phyloP scores from a whole-genome alignment of 2,329 filamentous ascomycete species.

The Cytospora schulzeri region DNA sequence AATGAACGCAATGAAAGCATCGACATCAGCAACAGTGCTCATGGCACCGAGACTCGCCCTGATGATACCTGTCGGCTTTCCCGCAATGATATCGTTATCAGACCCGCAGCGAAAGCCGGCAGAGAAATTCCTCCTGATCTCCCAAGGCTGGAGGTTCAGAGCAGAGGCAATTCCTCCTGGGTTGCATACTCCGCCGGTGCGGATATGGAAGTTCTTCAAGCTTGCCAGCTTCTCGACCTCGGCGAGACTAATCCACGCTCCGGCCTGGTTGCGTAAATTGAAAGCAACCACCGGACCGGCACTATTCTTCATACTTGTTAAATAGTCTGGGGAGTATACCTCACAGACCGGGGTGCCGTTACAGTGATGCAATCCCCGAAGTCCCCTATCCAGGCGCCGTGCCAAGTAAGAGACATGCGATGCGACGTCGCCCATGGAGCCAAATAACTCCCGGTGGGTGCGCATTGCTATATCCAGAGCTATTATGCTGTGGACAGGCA shows the following conservation, averaged over 20 bases:
- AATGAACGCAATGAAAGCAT: constrained; percentile 71
- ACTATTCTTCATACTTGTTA: constrained; percentile 34
- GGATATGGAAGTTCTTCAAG: constrained; percentile 77
- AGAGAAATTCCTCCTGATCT: constrained; percentile 83
- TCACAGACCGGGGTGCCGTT: constrained; percentile 68
- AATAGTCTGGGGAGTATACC: constrained; percentile 57
- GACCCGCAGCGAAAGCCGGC: constrained; percentile 82
- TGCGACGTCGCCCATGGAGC: constrained; percentile 69
- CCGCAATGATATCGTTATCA: constrained; percentile 78
- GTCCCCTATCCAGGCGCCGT: constrained; percentile 56
- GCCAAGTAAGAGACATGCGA: constrained; percentile 71
- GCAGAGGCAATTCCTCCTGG: constrained; percentile 80
- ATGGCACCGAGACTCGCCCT: constrained; percentile 87
- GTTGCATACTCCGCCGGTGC: constrained; percentile 89
- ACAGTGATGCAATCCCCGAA: constrained; percentile 65
- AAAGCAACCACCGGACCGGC: constrained; percentile 82
- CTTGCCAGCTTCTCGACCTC: constrained; percentile 87
- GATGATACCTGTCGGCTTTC: constrained; percentile 86
- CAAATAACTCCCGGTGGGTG: constrained; percentile 69
- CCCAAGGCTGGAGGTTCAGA: constrained; percentile 74
- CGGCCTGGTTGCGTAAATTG: constrained; percentile 71
- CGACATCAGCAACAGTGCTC: constrained; percentile 77
- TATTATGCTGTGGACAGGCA: constrained; percentile 88
- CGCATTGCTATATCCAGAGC: constrained; percentile 76
- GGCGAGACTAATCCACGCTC: constrained; percentile 75